phyloP scores from a whole-genome alignment of 108 stramenopile species.

The Nannochloropsis salina region DNA sequence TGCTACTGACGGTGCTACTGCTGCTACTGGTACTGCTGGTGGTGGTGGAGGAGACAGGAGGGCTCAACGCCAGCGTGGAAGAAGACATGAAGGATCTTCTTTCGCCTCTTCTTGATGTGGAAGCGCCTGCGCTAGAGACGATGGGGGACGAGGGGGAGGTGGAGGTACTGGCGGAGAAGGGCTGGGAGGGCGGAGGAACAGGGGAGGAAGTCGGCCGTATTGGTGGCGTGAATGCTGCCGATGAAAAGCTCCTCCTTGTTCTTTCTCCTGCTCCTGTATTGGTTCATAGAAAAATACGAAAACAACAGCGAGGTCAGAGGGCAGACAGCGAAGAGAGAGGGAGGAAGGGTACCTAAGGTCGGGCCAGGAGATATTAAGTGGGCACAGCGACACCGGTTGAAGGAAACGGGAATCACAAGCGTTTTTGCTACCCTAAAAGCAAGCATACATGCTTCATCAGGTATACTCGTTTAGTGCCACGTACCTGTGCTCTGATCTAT shows the following conservation, averaged over 20 bases:
- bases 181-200: background rate
- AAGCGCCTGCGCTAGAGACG: background rate
- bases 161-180: background rate
- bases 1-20: background rate
- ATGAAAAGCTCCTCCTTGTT: background rate
- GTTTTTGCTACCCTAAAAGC: too few species aligned
- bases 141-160: background rate
- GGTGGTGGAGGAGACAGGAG: background rate
- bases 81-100: slow-evolving; percentile 7
- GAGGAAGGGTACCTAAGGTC: background rate
- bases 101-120: background rate
- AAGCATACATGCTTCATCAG: too few species aligned
- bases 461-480: background rate
- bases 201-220: background rate
- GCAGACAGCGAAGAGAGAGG: background rate
- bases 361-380: background rate
- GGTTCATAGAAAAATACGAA: background rate
- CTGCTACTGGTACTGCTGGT: background rate
- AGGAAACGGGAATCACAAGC: too few species aligned
- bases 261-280: background rate
- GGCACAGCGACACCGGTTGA: too few species aligned
- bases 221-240: background rate
- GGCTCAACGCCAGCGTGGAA: background rate
- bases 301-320: too few species aligned
- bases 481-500: slow-evolving; percentile 1